Conservation (phyloP, 2,329 filamentous ascomycete species). For the Phymatotrichopsis omnivora region DNA sequence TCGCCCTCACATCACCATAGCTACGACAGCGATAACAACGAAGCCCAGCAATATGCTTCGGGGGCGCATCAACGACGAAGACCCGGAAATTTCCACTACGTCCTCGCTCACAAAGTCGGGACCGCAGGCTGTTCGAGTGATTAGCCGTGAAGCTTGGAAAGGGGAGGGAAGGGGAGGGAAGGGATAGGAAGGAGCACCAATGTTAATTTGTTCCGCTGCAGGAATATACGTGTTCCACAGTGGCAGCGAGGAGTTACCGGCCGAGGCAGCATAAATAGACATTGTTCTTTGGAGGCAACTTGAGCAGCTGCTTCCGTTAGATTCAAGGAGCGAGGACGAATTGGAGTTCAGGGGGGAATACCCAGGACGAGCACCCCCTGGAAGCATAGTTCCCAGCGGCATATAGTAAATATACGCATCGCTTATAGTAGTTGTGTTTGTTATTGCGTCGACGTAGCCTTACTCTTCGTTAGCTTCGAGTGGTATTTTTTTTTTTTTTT, state of each 20-base stretch:
- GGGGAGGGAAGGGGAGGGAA: not conserved
- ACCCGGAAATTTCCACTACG: no score
- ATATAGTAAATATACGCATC: conserved; percentile 79
- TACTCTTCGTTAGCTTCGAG: conserved; percentile 33
- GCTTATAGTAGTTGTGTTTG: conserved; percentile 58
- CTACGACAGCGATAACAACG: no score
- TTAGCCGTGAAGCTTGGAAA: conserved; percentile 3
- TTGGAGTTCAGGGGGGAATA: conserved; percentile 7
- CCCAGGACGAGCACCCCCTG: conserved; percentile 54
- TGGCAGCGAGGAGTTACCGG: conserved; percentile 53
- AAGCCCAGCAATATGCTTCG: no score
- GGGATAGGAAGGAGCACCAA: conserved; percentile 32
- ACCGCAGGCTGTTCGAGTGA: conserved; percentile 41
- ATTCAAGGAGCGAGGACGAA: conserved; percentile 11
- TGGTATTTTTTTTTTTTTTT: no score
- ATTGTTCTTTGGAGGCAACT: conserved; percentile 70
- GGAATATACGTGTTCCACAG: conserved; percentile 58
- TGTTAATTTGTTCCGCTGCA: conserved; percentile 65
- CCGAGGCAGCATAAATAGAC: conserved; percentile 63
- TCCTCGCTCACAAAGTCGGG: conserved; percentile 46
- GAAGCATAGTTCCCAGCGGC: conserved; percentile 63
- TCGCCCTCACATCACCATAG: no score
- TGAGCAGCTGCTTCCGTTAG: conserved; percentile 45
- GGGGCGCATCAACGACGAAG: no score
- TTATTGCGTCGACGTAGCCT: conserved; percentile 68